phyloP scores from a whole-genome alignment of 495 filamentous ascomycete genomes.

The Aspergillus sclerotiicarbonarius region DNA sequence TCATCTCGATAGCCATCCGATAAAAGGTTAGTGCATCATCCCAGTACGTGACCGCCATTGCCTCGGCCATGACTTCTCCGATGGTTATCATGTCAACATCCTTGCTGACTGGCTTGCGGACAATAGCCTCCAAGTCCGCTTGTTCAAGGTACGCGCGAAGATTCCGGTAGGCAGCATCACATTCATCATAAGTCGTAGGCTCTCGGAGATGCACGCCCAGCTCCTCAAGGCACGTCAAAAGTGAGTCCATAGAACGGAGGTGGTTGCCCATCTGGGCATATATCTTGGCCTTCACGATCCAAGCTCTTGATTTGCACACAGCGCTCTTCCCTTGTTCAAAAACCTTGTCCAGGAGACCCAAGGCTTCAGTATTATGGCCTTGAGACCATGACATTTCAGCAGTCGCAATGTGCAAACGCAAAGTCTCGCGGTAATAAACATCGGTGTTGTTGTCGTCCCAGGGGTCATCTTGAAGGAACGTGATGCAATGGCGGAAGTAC shows the following conservation, averaged over 20 bases:
- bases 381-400: constrained; percentile 82
- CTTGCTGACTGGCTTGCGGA: constrained; percentile 48
- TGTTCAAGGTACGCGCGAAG: constrained; percentile 57
- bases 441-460: constrained; percentile 73
- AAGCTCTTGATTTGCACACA: constrained; percentile 74
- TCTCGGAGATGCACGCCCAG: constrained; percentile 63
- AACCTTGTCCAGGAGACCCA: constrained; percentile 60
- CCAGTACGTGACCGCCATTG: constrained; percentile 81
- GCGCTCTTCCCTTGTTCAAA: constrained; percentile 63
- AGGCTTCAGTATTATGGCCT: constrained; percentile 61
- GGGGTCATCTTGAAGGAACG: constrained; percentile 72
- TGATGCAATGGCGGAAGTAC: constrained; percentile 72
- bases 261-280: constrained; percentile 70
- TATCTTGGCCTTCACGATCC: constrained; percentile 74
- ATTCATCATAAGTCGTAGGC: constrained; percentile 68
- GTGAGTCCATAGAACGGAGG: constrained; percentile 60
- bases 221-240: constrained; percentile 66
- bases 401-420: constrained; percentile 68
- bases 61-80: constrained; percentile 73
- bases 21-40: constrained; percentile 73
- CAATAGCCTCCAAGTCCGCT: constrained; percentile 54
- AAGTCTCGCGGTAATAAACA: constrained; percentile 79
- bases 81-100: constrained; percentile 61
- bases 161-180: constrained; percentile 66
- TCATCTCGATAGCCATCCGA: constrained; percentile 67